Conservation (phyloP, 106 monocot species). For the Dioscorea alata region DNA sequence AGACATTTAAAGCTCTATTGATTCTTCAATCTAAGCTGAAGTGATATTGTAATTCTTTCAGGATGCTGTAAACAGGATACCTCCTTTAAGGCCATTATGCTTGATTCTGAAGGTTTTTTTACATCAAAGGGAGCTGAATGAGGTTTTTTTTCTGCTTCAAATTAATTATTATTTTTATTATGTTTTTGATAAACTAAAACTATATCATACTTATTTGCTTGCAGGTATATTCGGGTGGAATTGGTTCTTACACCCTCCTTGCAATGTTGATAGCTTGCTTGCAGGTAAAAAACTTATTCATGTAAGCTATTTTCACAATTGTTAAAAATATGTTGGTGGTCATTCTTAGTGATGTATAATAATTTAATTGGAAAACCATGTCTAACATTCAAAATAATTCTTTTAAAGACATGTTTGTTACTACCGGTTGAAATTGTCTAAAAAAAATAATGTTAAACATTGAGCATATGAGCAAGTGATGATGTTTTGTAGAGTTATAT, state of each 20-base stretch:
- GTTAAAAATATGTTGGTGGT: no score
- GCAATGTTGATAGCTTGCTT: conserved; percentile 82
- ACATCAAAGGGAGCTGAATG: conserved; percentile 96
- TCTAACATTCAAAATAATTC: no score
- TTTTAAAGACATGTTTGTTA: no score
- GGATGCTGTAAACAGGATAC: conserved; percentile 73
- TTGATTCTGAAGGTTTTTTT: conserved; percentile 90
- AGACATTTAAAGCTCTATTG: no score
- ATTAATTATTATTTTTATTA: background rate
- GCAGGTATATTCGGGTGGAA: conserved; percentile 88
- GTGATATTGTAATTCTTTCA: conserved; percentile 10
- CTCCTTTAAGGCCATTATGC: conserved; percentile 73
- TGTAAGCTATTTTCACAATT: no score
- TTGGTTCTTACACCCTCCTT: conserved; percentile 94
- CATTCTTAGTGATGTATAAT: no score
- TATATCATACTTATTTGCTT: conserved; percentile 14
- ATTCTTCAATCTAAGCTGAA: no score
- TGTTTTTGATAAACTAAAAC: background rate
- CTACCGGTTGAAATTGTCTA: no score
- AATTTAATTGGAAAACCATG: no score
- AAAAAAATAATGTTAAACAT: no score
- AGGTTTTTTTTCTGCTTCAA: conserved; percentile 32
- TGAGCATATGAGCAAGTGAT: no score
- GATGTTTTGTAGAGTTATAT: no score
- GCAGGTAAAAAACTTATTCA: conserved; percentile 34